phyloP scores from a whole-genome alignment of 208 protist species.

The Balamuthia mandrillaris region DNA sequence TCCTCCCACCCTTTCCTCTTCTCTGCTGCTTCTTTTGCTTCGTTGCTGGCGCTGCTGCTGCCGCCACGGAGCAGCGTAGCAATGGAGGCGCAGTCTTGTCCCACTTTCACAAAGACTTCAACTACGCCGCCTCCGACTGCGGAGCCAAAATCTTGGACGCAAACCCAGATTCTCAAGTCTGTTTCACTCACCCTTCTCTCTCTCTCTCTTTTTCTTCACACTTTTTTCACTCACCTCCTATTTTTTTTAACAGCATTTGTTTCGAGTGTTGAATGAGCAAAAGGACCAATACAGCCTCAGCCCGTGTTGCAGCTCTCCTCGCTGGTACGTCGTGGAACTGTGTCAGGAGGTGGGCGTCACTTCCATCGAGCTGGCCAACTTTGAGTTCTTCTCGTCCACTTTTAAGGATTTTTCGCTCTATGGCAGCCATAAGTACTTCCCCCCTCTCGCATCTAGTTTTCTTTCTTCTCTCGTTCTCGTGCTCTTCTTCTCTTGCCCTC shows the following conservation, averaged over 20 bases:
- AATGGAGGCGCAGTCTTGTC: too few relatives aligned
- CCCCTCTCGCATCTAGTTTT: too few relatives aligned
- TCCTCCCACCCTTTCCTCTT: too few relatives aligned
- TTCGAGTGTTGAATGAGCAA: conserved; percentile 24
- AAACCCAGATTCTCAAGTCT: conserved; percentile 41
- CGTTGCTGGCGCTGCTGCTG: too few relatives aligned
- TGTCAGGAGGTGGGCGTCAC: conserved; percentile 54
- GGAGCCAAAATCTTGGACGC: conserved; percentile 49
- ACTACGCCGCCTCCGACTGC: conserved; percentile 57
- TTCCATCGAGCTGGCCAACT: conserved; percentile 47
- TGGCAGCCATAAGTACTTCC: too few relatives aligned
- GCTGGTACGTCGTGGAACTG: conserved; percentile 53
- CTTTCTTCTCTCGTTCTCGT: too few relatives aligned
- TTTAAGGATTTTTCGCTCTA: too few relatives aligned
- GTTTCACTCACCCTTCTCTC: background rate
- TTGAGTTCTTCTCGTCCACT: conserved; percentile 56
- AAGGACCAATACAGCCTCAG: conserved; percentile 50
- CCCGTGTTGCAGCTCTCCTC: conserved; percentile 8
- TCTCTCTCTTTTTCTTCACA: too few relatives aligned
- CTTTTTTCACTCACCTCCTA: too few relatives aligned
- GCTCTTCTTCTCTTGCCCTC: background rate
- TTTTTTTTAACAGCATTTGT: background rate
- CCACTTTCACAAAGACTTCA: too few relatives aligned
- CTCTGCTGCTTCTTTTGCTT: too few relatives aligned
- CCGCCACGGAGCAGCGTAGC: too few relatives aligned